phyloP scores from a whole-genome alignment of 441 rosid species.

The Erodium moschatum region DNA sequence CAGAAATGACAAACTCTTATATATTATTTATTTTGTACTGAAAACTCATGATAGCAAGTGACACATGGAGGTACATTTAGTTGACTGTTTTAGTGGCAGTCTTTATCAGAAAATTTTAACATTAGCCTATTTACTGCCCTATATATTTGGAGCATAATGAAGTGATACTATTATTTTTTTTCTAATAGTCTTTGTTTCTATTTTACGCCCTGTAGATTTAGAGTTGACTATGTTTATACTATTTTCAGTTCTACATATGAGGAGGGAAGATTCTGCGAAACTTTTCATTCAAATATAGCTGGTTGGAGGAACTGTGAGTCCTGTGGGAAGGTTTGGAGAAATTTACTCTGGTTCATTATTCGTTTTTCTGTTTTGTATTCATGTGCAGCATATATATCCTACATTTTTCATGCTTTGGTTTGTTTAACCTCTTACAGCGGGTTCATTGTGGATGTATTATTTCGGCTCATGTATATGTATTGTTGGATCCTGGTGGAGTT shows the following conservation, averaged over 20 bases:
- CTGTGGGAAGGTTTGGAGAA: slow-evolving; percentile 72
- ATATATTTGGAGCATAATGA: background rate
- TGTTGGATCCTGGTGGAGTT: slow-evolving; percentile 93
- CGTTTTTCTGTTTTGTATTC: slow-evolving; percentile 13
- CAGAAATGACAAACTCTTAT: slow-evolving; percentile 4
- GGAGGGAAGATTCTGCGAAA: slow-evolving; percentile 74
- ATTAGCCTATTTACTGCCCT: background rate
- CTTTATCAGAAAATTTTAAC: background rate
- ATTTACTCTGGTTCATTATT: slow-evolving; percentile 13
- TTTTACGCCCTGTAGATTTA: background rate
- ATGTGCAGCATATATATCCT: slow-evolving; percentile 11
- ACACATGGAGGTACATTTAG: background rate
- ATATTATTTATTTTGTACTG: background rate
- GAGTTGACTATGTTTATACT: slow-evolving; percentile 17
- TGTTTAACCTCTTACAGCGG: slow-evolving; percentile 38
- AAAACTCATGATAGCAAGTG: background rate
- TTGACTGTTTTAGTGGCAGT: background rate
- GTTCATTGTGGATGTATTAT: slow-evolving; percentile 96
- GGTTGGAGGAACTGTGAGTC: slow-evolving; percentile 94
- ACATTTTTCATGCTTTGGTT: slow-evolving; percentile 5
- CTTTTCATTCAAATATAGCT: slow-evolving; percentile 54
- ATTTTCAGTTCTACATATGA: slow-evolving; percentile 58
- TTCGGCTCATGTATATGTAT: slow-evolving; percentile 42
- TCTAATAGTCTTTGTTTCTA: background rate
- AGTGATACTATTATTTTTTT: background rate